Evolutionary conservation across 2,329 filamentous ascomycete genomes (phyloP).

Genomic region (Fusarium secorum): DNA sequence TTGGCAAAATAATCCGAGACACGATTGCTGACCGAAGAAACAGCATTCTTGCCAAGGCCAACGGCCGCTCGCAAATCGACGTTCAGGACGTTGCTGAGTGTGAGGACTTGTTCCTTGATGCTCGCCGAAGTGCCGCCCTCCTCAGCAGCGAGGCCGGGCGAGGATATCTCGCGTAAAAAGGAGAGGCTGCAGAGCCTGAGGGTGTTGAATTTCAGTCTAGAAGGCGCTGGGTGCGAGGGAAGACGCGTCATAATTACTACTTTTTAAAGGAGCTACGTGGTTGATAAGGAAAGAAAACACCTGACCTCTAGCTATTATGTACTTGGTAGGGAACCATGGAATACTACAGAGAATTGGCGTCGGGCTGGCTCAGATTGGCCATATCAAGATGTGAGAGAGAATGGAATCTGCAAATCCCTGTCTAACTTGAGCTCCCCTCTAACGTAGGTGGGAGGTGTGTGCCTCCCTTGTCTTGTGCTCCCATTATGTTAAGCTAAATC

Average conservation of each 20-base stretch:
- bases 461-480: slow-evolving; percentile 28
- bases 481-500: slow-evolving; percentile 20
- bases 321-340: slow-evolving; percentile 38
- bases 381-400: slow-evolving; percentile 24
- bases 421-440: slow-evolving; percentile 1
- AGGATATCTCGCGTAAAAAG: slow-evolving; percentile 68
- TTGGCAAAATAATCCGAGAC: slow-evolving; percentile 40
- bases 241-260: slow-evolving; percentile 44
- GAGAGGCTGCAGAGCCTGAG: slow-evolving; percentile 3
- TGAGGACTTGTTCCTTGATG: slow-evolving; percentile 84
- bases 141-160: slow-evolving; percentile 68
- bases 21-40: slow-evolving; percentile 46
- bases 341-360: slow-evolving; percentile 40
- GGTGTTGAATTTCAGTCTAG: slow-evolving; percentile 21
- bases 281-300: slow-evolving; percentile 35
- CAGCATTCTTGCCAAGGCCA: slow-evolving; percentile 87
- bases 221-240: slow-evolving; percentile 34
- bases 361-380: slow-evolving; percentile 32
- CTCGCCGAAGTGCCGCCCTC: slow-evolving; percentile 77
- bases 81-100: slow-evolving; percentile 80
- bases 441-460: neutral
- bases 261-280: slow-evolving; percentile 32
- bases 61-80: slow-evolving; percentile 79
- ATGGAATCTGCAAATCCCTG: slow-evolving; percentile 24
- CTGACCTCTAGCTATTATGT: slow-evolving; percentile 35